A percentile compares a stretch with the other conserved stretches of the same genome.
Conservation (phyloP, 2,329 filamentous ascomycete genomes). For the Clonostachys sp. region DNA sequence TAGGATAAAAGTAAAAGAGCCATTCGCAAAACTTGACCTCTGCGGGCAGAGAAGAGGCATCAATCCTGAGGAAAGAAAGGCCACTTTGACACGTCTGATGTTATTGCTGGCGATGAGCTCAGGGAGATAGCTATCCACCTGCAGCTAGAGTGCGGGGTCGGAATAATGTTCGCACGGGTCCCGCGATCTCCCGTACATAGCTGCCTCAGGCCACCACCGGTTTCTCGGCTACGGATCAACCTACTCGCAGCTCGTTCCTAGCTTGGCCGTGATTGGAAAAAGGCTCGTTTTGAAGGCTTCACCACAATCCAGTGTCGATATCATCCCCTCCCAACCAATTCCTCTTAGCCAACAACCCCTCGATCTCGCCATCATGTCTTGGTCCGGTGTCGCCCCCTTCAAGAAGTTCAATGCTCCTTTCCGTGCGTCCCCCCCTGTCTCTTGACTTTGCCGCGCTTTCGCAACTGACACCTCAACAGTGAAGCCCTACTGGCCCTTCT, state of each 20-base stretch:
- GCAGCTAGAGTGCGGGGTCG: slow-evolving; percentile 1
- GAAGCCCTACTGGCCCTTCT: slow-evolving; percentile 89
- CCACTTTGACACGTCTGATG: too few species aligned
- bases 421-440: slow-evolving; percentile 50
- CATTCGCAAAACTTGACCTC: too few species aligned
- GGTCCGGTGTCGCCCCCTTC: slow-evolving; percentile 59
- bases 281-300: slow-evolving; percentile 31
- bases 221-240: slow-evolving; percentile 25
- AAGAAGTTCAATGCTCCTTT: slow-evolving; percentile 81
- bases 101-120: too few species aligned
- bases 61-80: too few species aligned
- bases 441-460: slow-evolving; percentile 1
- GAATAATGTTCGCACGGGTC: not conserved
- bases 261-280: slow-evolving; percentile 21
- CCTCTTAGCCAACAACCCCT: not conserved
- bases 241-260: slow-evolving; percentile 22
- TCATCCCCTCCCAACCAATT: slow-evolving; percentile 26
- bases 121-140: too few species aligned
- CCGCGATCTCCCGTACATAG: not conserved
- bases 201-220: slow-evolving; percentile 17
- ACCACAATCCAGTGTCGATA: slow-evolving; percentile 22
- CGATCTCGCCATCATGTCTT: slow-evolving; percentile 59
- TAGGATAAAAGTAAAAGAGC: too few species aligned
- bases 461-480: slow-evolving; percentile 46
- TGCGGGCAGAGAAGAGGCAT: too few species aligned